phyloP scores from a whole-genome alignment of 1,139 yeast species.

The Suhomyces maxii region DNA sequence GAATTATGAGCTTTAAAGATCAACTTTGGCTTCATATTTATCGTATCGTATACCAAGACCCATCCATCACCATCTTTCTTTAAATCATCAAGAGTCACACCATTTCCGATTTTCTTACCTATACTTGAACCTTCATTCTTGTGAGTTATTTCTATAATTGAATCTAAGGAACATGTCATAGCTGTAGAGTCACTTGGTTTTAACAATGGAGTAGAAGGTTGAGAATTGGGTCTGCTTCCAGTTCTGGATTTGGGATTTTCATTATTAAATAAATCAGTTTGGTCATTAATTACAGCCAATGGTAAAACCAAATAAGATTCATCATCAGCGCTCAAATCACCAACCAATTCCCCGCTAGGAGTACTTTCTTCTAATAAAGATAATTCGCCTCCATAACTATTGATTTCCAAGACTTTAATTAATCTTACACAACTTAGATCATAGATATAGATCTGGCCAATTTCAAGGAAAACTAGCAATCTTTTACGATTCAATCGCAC shows the following conservation, averaged over 20 bases:
- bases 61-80: constrained; percentile 34
- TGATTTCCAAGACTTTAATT: constrained; percentile 56
- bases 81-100: constrained; percentile 28
- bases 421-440: constrained; percentile 73
- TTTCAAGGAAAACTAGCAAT: constrained; percentile 57
- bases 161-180: constrained; percentile 10
- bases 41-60: constrained; percentile 60
- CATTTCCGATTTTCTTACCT: constrained; percentile 8
- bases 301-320: constrained; percentile 48
- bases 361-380: constrained; percentile 16
- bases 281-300: constrained; percentile 26
- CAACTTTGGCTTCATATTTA: constrained; percentile 54
- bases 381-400: constrained; percentile 6
- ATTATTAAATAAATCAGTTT: constrained; percentile 31
- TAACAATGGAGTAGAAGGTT: constrained; percentile 14
- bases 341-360: constrained; percentile 29
- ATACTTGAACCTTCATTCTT: constrained; percentile 14
- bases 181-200: constrained; percentile 23
- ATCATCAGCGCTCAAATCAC: constrained; percentile 54
- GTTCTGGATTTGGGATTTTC: constrained; percentile 8
- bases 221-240: constrained; percentile 9
- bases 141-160: constrained; percentile 23
- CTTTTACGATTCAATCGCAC: constrained; percentile 67
- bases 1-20: constrained; percentile 62
- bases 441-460: constrained; percentile 66